phyloP scores from a whole-genome alignment of 2,329 filamentous ascomycete species.

The Clarireedia sp. region DNA sequence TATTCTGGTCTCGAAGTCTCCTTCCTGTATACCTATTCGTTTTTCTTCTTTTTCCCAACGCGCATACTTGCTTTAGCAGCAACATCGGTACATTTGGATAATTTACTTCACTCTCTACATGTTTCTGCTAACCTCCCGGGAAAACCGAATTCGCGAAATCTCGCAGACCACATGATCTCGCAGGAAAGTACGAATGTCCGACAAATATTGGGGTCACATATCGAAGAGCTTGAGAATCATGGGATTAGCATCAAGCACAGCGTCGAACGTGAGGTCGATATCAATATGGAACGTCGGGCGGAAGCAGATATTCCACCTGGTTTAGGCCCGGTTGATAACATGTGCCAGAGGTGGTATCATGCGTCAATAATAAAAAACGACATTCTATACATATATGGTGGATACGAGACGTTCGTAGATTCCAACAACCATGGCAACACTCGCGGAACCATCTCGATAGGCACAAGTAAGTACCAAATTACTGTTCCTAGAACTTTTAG shows the following conservation, averaged over 20 bases:
- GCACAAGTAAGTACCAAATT: constrained; percentile 12
- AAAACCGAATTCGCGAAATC: not conserved
- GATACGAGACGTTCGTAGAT: constrained; percentile 6
- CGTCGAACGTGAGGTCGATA: not conserved
- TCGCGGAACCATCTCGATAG: constrained; percentile 2
- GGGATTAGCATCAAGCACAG: not conserved
- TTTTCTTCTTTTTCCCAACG: not conserved
- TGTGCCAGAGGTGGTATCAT: constrained; percentile 9
- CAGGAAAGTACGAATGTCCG: not conserved
- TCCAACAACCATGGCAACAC: not conserved
- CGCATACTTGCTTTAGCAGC: not conserved
- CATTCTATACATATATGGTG: constrained; percentile 5
- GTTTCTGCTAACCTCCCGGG: not conserved
- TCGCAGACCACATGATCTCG: not conserved
- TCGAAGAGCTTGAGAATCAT: not conserved
- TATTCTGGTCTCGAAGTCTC: not conserved
- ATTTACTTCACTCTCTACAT: not conserved
- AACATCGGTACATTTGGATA: not conserved
- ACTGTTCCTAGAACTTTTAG: no score
- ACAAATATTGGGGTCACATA: not conserved
- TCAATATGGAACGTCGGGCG: constrained; percentile 2
- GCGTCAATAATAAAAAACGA: constrained; percentile 6
- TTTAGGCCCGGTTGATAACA: constrained; percentile 2
- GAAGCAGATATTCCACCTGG: constrained; percentile 2
- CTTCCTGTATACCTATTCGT: not conserved